Evolutionary conservation across 768 basidiomycete species (phyloP).

Genomic region (Hemileccinum impolitum): DNA sequence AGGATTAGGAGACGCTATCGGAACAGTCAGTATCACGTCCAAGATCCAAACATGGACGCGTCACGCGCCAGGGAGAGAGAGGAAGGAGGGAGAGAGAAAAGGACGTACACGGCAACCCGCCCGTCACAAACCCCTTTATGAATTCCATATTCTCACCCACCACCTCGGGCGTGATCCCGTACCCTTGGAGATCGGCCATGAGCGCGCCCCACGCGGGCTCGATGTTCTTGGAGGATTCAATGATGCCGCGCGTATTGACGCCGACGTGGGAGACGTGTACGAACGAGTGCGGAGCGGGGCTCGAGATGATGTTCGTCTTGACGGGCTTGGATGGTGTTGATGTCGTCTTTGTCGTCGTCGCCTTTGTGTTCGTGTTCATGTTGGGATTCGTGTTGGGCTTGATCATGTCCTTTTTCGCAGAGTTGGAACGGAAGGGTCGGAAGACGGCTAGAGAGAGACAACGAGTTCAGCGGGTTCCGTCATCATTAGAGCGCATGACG

Average conservation of each 20-base stretch:
- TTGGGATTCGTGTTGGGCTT: background rate
- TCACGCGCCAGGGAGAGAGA: background rate
- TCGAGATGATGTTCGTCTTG: constrained; percentile 45
- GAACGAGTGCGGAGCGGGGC: constrained; percentile 58
- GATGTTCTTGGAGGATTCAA: constrained; percentile 52
- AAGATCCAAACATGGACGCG: background rate
- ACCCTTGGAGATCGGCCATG: constrained; percentile 40
- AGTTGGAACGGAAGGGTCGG: constrained; percentile 27
- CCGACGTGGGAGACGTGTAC: constrained; percentile 67
- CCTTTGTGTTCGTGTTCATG: background rate
- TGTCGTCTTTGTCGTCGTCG: constrained; percentile 24
- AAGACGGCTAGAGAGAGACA: constrained; percentile 25
- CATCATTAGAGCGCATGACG: constrained; percentile 1
- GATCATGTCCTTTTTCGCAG: constrained; percentile 24
- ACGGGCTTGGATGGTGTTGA: constrained; percentile 21
- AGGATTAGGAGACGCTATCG: constrained; percentile 6
- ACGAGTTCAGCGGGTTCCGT: too few species aligned
- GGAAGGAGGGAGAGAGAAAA: background rate
- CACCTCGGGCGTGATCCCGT: constrained; percentile 33
- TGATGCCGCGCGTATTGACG: constrained; percentile 44
- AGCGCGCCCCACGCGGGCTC: constrained; percentile 53
- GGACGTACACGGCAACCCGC: constrained; percentile 13
- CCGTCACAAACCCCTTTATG: constrained; percentile 30
- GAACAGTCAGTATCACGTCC: background rate
- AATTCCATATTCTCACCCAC: constrained; percentile 33